Percentiles rank a stretch among this genome's conserved stretches.
Evolutionary conservation across 345 rosid genomes (phyloP).

Genomic region (Raphanus sativus): DNA sequence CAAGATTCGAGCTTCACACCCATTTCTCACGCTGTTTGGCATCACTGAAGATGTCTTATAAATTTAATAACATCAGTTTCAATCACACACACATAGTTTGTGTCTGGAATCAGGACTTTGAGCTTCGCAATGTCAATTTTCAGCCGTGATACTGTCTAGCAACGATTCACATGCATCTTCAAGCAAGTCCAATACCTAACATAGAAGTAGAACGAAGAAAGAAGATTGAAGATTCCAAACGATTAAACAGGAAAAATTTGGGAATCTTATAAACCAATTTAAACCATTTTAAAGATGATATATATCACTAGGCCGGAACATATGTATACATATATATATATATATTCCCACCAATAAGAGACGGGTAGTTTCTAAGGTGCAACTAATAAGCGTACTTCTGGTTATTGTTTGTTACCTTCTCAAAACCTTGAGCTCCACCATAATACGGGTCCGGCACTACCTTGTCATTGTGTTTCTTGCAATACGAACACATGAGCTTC

Average conservation of each 20-base stretch:
- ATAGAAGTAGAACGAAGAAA: neutral
- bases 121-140: constrained; percentile 17
- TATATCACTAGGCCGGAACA: neutral
- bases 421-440: constrained; percentile 94
- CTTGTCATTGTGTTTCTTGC: constrained; percentile 77
- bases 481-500: constrained; percentile 83
- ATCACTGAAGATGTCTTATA: neutral
- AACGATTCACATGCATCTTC: constrained; percentile 91
- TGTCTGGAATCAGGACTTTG: neutral
- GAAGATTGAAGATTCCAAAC: neutral
- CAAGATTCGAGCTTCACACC: neutral
- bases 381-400: neutral
- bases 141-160: constrained; percentile 67
- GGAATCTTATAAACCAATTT: neutral
- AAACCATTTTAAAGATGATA: neutral
- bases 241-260: neutral
- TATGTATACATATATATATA: neutral
- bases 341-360: neutral
- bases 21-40: neutral
- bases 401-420: constrained; percentile 63
- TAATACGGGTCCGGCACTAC: constrained; percentile 93
- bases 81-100: neutral
- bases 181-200: constrained; percentile 80
- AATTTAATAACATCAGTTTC: neutral
- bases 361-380: neutral